Conservation (phyloP, 2,329 filamentous ascomycete species). For the Elsinoe perseae region DNA sequence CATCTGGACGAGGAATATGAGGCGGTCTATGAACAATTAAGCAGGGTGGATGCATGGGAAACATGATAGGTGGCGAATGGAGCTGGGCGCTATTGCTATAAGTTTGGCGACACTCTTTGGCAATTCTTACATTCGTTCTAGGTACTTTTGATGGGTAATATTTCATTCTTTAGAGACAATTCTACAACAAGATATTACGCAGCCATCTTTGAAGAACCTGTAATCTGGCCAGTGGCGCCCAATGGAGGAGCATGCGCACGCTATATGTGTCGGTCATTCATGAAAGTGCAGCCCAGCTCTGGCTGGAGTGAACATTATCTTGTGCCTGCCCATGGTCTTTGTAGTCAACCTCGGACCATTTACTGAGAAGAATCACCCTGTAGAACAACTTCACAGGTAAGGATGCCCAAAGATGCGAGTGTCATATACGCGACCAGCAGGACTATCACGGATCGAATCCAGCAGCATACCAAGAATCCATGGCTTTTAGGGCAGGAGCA, state of each 20-base stretch:
- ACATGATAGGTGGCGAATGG: background rate
- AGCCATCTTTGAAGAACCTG: no score
- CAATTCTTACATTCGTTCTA: background rate
- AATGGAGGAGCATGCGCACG: no score
- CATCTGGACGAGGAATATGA: background rate
- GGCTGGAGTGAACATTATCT: no score
- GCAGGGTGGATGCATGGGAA: background rate
- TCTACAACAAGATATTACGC: no score
- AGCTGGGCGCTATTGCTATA: background rate
- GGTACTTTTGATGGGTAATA: background rate
- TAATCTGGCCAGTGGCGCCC: no score
- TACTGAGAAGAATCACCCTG: no score
- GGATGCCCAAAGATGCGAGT: no score
- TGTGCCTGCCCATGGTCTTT: background rate
- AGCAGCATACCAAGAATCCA: background rate
- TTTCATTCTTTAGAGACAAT: background rate
- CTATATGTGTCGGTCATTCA: no score
- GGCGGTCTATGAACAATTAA: background rate
- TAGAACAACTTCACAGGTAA: no score
- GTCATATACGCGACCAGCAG: no score
- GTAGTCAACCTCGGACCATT: background rate
- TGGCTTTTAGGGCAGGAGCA: background rate
- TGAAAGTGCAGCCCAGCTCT: no score
- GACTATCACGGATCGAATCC: background rate
- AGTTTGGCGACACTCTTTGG: background rate